phyloP scores from a whole-genome alignment of 2,329 filamentous ascomycete species.

The Alternaria gaisen region DNA sequence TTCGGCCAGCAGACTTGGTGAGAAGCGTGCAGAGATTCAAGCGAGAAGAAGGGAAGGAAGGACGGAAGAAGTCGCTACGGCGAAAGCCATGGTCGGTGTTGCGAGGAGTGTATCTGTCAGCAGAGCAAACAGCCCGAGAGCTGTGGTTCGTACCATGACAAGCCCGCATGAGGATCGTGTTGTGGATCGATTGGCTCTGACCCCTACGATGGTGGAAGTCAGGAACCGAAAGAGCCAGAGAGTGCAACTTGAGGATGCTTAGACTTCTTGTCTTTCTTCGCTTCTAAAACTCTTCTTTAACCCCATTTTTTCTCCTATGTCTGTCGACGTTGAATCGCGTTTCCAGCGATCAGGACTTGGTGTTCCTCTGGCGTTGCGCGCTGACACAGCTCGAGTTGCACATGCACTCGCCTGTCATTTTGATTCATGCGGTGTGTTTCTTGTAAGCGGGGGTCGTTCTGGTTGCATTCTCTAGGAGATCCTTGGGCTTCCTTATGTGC shows the following conservation, averaged over 20 bases:
- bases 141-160: slow-evolving; percentile 23
- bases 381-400: slow-evolving; percentile 16
- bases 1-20: slow-evolving; percentile 25
- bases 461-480: slow-evolving; percentile 3
- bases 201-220: slow-evolving; percentile 49
- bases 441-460: slow-evolving; percentile 14
- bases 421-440: slow-evolving; percentile 3
- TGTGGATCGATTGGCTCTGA: slow-evolving; percentile 40
- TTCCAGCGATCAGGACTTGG: slow-evolving; percentile 8
- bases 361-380: slow-evolving; percentile 1
- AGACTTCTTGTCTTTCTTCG: slow-evolving; percentile 12
- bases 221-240: slow-evolving; percentile 48
- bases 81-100: slow-evolving; percentile 43
- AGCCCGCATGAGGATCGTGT: slow-evolving; percentile 31
- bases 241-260: slow-evolving; percentile 48
- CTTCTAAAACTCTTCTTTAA: slow-evolving; percentile 4
- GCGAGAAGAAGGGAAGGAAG: slow-evolving; percentile 13
- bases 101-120: slow-evolving; percentile 46
- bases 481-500: slow-evolving; percentile 5
- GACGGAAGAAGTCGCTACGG: background rate
- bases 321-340: background rate
- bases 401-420: slow-evolving; percentile 4
- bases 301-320: background rate
- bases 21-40: slow-evolving; percentile 20
- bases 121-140: slow-evolving; percentile 36